These are phyloP conservation scores for Sarocladiaceae sp. DNA, from an alignment of 2,329 filamentous ascomycete genomes.

Conservation along the genomic window DNA sequence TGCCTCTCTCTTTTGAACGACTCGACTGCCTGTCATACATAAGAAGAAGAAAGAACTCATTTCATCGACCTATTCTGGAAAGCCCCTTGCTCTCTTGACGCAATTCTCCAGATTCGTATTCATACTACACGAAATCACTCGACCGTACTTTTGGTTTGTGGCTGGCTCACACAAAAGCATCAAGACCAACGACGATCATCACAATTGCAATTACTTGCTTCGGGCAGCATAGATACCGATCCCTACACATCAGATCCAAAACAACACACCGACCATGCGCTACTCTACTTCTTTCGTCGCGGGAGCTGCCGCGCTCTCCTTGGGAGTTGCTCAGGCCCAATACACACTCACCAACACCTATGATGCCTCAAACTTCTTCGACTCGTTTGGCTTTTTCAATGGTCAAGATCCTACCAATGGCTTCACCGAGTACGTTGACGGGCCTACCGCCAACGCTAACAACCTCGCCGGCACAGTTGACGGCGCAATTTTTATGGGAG, in stretches of 20 bases:
- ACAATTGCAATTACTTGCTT: background rate
- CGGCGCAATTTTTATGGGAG: constrained; percentile 62
- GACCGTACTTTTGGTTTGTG: no score
- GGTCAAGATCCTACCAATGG: constrained; percentile 67
- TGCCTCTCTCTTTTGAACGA: background rate
- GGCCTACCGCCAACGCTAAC: constrained; percentile 49
- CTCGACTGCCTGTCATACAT: background rate
- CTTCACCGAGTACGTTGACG: constrained; percentile 65
- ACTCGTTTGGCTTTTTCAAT: constrained; percentile 51
- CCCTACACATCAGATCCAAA: background rate
- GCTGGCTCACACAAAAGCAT: background rate
- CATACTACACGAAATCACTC: background rate
- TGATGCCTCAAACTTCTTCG: constrained; percentile 52
- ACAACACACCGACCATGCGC: constrained; percentile 15
- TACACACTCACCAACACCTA: constrained; percentile 46
- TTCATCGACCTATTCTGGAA: background rate
- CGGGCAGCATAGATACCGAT: background rate
- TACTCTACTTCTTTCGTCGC: constrained; percentile 20
- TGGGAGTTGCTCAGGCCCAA: constrained; percentile 20
- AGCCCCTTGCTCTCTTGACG: background rate
- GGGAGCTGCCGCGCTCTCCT: constrained; percentile 25
- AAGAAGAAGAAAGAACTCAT: background rate
- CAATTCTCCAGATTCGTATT: background rate
- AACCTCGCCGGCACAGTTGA: constrained; percentile 55
- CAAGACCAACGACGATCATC: background rate